Evolutionary conservation across 148 eudicot genomes (phyloP).

Genomic region (Euryodendron excelsum): DNA sequence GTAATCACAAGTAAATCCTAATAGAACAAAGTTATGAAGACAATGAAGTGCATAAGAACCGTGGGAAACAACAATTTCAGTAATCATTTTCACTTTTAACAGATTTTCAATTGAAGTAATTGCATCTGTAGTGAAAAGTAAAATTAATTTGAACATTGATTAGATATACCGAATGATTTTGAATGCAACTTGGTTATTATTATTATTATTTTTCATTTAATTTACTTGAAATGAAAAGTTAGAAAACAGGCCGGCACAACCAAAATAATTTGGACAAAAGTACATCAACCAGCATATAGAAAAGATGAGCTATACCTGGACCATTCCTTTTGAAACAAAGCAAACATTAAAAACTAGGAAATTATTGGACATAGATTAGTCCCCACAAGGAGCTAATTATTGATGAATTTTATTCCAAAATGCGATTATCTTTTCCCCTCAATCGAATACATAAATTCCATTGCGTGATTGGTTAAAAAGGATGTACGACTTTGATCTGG

Average conservation of each 20-base stretch:
- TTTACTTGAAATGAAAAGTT: not conserved
- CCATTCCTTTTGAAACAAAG: conserved; percentile 12
- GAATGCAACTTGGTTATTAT: too few relatives aligned
- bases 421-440: conserved; percentile 18
- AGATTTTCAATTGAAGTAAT: too few relatives aligned
- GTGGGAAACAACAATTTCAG: too few relatives aligned
- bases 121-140: too few relatives aligned
- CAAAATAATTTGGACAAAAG: conserved; percentile 14
- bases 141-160: too few relatives aligned
- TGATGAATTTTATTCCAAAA: conserved; percentile 20
- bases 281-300: not conserved
- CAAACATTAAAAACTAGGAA: conserved; percentile 14
- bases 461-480: too few relatives aligned
- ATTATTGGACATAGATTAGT: conserved; percentile 10
- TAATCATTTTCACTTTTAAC: too few relatives aligned
- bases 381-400: conserved; percentile 27
- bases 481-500: too few relatives aligned
- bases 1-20: not conserved
- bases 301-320: not conserved
- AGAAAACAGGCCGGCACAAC: conserved; percentile 9
- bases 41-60: too few relatives aligned
- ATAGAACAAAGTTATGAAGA: too few relatives aligned
- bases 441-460: conserved; percentile 12
- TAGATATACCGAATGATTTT: too few relatives aligned
- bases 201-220: too few relatives aligned